Conservation (phyloP, 805 yeast genomes). For the Yarrowia sp. region DNA sequence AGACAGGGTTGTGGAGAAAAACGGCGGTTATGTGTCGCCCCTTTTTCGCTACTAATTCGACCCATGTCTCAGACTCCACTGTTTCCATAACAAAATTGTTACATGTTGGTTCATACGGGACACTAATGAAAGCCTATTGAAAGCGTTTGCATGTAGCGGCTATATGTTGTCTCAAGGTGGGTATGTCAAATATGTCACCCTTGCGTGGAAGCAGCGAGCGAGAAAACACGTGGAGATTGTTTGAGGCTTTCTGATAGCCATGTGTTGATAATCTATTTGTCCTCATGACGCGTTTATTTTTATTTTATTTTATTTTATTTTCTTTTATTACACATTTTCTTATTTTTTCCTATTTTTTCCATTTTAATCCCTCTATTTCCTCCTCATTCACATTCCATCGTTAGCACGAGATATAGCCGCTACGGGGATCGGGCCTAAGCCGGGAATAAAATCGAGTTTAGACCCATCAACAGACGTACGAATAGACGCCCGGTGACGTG, state of each 20-base stretch:
- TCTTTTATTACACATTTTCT: too few relatives aligned
- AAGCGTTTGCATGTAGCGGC: conserved; percentile 9
- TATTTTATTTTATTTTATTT: too few relatives aligned
- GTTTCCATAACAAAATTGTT: background rate
- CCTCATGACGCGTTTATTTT: too few relatives aligned
- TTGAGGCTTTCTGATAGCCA: too few relatives aligned
- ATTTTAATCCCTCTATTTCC: background rate
- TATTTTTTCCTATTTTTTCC: background rate
- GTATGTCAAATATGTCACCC: conserved; percentile 3
- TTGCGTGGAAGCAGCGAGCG: background rate
- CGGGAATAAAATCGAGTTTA: background rate
- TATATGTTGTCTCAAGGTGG: background rate
- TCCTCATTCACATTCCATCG: background rate
- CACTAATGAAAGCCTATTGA: conserved; percentile 10
- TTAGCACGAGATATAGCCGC: conserved; percentile 7
- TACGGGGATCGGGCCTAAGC: background rate
- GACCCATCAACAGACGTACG: background rate
- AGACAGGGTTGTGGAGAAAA: too few relatives aligned
- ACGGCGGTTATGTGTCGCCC: too few relatives aligned
- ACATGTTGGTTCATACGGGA: background rate
- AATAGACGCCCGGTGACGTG: too few relatives aligned
- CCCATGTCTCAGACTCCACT: too few relatives aligned
- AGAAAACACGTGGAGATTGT: too few relatives aligned
- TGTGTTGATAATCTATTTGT: too few relatives aligned
- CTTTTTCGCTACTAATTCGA: too few relatives aligned